Base-by-base conservation (phyloP, 1,139 yeast genomes). In the Yamadazyma taylorii region DNA sequence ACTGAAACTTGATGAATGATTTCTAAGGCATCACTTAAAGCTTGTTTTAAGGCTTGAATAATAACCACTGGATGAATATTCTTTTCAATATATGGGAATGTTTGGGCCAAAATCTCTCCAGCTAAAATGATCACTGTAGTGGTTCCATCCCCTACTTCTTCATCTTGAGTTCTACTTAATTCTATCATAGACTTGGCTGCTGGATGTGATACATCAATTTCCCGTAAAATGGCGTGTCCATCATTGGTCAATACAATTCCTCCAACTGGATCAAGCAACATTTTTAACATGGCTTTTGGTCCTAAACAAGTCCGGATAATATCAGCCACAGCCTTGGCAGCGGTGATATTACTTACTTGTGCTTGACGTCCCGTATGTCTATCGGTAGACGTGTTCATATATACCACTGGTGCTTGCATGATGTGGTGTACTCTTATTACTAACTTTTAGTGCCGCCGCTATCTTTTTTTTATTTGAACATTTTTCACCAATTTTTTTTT, bases 161-260 rank as follows among this genome's bases (percentile, higher is more conserved):
- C 99, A 60, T 94, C 99, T 68, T 92, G 98, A 7, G 98, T 90
- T 67, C 98, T 79, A 53, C 95, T 83, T 51, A 94, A 76, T 66
- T 94, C 98, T 58, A 94, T 86, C 97, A 94, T 94, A 24, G 96
- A 85, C 66, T 94, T 94, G 37, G 99, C 98, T 7, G 98, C 98
- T 5, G 99, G 98, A 58, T 89, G 97, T 3, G 94, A 85, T 42
- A 87, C 95, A 56, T 87, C 95, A 46, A 87, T 86, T 60, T 87
- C 96, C 54, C 95, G 75, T 50, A 87, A 69, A 41, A 87, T 87
- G 9, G 95, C 97, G 61, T 90, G 97, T 6, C 99, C 99, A 61
- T 94, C 99, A 63, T 94, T 94, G 40, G 99, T 94, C 50, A 94
- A 74, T 14, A 92, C 97, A 47, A 94, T 86, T 26, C 98, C 98